phyloP scores from a whole-genome alignment of 164 flowering plant genomes.

The Saururus chinensis region DNA sequence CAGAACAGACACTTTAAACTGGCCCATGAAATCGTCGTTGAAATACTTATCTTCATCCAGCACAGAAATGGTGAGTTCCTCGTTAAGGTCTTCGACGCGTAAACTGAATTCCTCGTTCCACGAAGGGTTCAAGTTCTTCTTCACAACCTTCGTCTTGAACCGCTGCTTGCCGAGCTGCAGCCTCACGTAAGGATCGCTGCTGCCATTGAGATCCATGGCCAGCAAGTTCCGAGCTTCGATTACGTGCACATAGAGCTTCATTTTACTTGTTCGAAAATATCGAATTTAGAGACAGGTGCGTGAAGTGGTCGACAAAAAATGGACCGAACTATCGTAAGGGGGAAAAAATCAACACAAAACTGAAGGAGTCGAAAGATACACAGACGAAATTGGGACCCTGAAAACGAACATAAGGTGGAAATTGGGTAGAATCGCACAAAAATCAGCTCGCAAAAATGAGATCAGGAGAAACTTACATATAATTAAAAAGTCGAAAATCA shows the following conservation, averaged over 20 bases:
- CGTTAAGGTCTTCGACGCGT: constrained; percentile 73
- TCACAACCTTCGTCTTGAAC: constrained; percentile 67
- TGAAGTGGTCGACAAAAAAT: no score
- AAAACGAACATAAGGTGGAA: neutral
- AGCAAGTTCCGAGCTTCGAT: constrained; percentile 65
- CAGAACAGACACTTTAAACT: constrained; percentile 45
- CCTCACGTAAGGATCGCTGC: constrained; percentile 78
- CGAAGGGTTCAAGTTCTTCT: constrained; percentile 67
- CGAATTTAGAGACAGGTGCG: no score
- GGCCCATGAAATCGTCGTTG: constrained; percentile 79
- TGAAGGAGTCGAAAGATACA: no score
- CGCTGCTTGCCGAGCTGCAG: constrained; percentile 62
- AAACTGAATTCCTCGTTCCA: constrained; percentile 83
- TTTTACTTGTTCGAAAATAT: constrained; percentile 7
- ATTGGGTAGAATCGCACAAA: no score
- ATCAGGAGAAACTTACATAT: no score
- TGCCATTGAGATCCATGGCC: constrained; percentile 75
- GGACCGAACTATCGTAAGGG: no score
- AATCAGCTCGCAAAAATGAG: no score
- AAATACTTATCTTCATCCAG: constrained; percentile 86
- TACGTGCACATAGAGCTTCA: constrained; percentile 71
- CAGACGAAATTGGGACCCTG: no score
- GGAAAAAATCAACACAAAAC: no score
- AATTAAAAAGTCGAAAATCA: no score
- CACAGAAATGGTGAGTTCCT: constrained; percentile 57